Evolutionary conservation across 495 filamentous ascomycete species (phyloP).

Genomic region (Trichoderma orchidacearum): DNA sequence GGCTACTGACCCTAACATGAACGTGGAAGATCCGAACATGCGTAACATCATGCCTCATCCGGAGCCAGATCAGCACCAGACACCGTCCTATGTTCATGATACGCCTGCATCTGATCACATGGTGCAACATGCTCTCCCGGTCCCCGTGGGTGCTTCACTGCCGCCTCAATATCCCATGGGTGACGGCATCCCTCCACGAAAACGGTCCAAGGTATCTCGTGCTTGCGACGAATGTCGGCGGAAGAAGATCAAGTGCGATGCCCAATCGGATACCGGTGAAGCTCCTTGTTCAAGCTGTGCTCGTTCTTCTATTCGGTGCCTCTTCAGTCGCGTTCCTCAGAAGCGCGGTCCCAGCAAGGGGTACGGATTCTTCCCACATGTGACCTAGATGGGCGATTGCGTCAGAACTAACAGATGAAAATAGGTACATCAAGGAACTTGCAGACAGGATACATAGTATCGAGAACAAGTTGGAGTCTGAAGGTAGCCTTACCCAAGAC

Average conservation of each 20-base stretch:
- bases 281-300: constrained; percentile 80
- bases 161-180: constrained; percentile 18
- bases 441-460: constrained; percentile 77
- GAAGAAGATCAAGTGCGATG: constrained; percentile 96
- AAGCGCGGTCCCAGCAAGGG: constrained; percentile 95
- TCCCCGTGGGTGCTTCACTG: constrained; percentile 15
- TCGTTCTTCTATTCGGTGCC: constrained; percentile 60
- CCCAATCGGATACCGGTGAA: constrained; percentile 61
- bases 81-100: not conserved
- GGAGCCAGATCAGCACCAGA: constrained; percentile 9
- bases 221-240: constrained; percentile 92
- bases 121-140: constrained; percentile 20
- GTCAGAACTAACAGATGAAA: not conserved
- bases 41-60: constrained; percentile 13
- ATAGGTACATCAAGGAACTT: constrained; percentile 89
- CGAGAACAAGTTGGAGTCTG: constrained; percentile 44
- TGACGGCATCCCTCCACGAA: constrained; percentile 58
- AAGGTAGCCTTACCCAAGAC: constrained; percentile 5
- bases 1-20: constrained; percentile 7
- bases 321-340: constrained; percentile 86
- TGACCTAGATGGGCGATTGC: no score
- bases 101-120: not conserved
- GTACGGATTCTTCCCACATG: constrained; percentile 28
- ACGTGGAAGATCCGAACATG: constrained; percentile 11
- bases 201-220: constrained; percentile 81